Evolutionary conservation across 2,329 filamentous ascomycete genomes (phyloP).

Genomic region (Colletotrichum kahawae): DNA sequence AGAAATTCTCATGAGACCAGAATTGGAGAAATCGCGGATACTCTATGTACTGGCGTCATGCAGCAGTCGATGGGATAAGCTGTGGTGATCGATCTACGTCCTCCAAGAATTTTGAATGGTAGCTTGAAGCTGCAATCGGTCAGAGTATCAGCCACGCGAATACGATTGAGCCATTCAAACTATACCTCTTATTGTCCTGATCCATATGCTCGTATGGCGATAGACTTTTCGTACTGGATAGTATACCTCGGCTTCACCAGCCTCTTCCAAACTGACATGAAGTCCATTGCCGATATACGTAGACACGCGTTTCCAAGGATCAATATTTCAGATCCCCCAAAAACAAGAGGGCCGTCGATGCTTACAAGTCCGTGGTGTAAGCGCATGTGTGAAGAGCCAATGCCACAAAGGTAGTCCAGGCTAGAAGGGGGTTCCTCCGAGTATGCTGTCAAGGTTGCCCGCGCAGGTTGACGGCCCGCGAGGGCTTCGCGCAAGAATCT

Average conservation of each 20-base stretch:
- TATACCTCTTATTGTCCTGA: fast-evolving
- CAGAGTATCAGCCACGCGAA: neutral
- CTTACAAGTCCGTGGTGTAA: fast-evolving
- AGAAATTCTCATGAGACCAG: too few species aligned
- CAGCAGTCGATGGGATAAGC: too few species aligned
- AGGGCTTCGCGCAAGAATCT: neutral
- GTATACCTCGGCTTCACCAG: fast-evolving
- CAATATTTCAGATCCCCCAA: neutral
- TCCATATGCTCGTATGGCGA: neutral
- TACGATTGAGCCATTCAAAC: neutral
- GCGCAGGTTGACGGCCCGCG: neutral
- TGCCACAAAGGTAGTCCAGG: fast-evolving
- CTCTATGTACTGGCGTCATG: too few species aligned
- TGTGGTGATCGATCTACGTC: neutral
- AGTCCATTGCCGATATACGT: neutral
- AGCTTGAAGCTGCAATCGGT: neutral
- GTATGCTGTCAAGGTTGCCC: neutral
- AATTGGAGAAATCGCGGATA: too few species aligned
- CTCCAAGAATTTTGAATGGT: neutral
- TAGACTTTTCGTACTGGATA: neutral
- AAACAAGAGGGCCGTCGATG: fast-evolving
- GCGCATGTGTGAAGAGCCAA: neutral
- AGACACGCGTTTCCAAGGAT: fast-evolving
- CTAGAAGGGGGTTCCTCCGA: neutral
- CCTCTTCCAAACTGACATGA: neutral